Conservation (phyloP, 2,329 filamentous ascomycete genomes). For the Hypocrella siamensis region DNA sequence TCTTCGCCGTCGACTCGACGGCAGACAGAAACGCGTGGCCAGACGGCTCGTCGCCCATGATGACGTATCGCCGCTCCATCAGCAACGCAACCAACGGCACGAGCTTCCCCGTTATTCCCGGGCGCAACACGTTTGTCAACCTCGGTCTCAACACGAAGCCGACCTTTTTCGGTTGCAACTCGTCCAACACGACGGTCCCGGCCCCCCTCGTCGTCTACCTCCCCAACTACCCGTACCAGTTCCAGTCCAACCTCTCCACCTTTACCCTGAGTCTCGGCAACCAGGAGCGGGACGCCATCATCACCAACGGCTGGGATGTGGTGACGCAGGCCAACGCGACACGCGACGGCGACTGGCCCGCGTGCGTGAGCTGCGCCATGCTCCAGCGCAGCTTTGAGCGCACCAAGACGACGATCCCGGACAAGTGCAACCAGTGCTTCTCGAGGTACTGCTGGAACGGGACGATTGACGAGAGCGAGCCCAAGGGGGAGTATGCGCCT, state of each 20-base stretch:
- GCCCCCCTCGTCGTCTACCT: conserved; percentile 73
- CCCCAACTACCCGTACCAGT: conserved; percentile 59
- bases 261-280: conserved; percentile 51
- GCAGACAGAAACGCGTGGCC: conserved; percentile 43
- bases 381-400: conserved; percentile 60
- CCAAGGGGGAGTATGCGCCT: not conserved
- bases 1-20: conserved; percentile 48
- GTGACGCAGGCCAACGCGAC: conserved; percentile 75
- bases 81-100: conserved; percentile 33
- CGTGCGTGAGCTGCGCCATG: conserved; percentile 79
- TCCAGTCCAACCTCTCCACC: conserved; percentile 64
- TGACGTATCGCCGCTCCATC: conserved; percentile 38
- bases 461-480: conserved; percentile 22
- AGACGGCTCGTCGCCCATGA: conserved; percentile 40
- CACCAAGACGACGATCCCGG: conserved; percentile 52
- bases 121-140: conserved; percentile 37
- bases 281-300: conserved; percentile 58
- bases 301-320: conserved; percentile 75
- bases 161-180: conserved; percentile 50
- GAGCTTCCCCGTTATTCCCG: conserved; percentile 43
- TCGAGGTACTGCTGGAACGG: conserved; percentile 84
- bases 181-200: conserved; percentile 31
- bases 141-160: conserved; percentile 42
- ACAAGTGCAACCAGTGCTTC: conserved; percentile 64
- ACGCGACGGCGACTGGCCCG: conserved; percentile 56